phyloP scores from a whole-genome alignment of 176 grass and related monocot species.

The Musa itinerans region DNA sequence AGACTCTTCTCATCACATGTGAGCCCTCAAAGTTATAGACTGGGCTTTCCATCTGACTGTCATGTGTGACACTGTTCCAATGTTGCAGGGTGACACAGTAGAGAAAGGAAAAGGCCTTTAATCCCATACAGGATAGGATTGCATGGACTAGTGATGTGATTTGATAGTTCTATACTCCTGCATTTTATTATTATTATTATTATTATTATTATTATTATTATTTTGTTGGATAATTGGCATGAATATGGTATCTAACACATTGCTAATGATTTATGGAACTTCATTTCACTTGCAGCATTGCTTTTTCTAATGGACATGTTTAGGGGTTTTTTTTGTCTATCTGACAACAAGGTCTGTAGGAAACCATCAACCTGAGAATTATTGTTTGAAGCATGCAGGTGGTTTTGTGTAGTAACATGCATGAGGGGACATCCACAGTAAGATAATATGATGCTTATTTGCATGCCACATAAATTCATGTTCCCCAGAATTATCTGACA shows the following conservation, averaged over 20 bases:
- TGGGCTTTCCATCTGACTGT: background rate
- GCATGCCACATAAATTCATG: too few relatives aligned
- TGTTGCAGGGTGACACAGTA: background rate
- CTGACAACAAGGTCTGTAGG: background rate
- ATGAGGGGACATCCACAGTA: too few relatives aligned
- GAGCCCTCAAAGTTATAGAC: background rate
- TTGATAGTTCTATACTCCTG: too few relatives aligned
- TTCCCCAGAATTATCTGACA: too few relatives aligned
- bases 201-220: too few relatives aligned
- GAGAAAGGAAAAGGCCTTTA: background rate
- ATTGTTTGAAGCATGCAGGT: background rate
- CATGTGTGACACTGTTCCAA: background rate
- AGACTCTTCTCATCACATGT: background rate
- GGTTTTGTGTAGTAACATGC: background rate
- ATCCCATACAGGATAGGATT: background rate
- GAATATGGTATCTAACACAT: too few relatives aligned
- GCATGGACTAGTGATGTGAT: background rate
- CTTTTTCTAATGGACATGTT: background rate
- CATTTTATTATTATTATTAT: too few relatives aligned
- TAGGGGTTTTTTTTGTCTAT: background rate
- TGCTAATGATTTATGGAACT: background rate
- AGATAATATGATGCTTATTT: too few relatives aligned
- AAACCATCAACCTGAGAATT: background rate
- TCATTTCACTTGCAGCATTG: background rate
- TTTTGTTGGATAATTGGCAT: background rate